These are phyloP conservation scores for Phlyctochytrium planicorne DNA, from an alignment of 192 early-diverging fungal genomes.

Conservation along the genomic window DNA sequence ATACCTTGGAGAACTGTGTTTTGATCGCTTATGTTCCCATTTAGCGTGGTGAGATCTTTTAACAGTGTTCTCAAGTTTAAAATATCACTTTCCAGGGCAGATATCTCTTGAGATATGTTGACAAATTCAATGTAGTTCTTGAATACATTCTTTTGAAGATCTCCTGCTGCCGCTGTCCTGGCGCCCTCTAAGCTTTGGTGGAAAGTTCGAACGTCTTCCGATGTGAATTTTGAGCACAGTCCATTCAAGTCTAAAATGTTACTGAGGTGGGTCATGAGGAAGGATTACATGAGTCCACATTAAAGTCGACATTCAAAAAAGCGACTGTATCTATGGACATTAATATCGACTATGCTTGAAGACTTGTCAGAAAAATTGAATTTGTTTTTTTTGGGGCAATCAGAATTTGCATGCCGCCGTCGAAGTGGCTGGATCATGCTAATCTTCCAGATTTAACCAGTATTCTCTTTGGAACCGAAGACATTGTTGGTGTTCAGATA, in stretches of 20 bases:
- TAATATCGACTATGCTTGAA: too few species aligned
- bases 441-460: too few species aligned
- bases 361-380: too few species aligned
- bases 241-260: neutral
- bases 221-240: neutral
- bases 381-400: too few species aligned
- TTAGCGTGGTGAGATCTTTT: slow-evolving; percentile 64
- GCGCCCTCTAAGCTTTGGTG: slow-evolving; percentile 55
- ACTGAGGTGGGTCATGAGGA: too few species aligned
- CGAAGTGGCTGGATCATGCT: too few species aligned
- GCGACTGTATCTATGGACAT: neutral
- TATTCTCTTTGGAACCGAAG: too few species aligned
- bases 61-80: slow-evolving; percentile 65
- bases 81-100: slow-evolving; percentile 76
- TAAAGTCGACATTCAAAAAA: neutral
- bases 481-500: too few species aligned
- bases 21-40: slow-evolving; percentile 18
- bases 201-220: neutral
- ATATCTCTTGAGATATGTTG: slow-evolving; percentile 82
- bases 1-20: neutral
- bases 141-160: slow-evolving; percentile 81
- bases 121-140: slow-evolving; percentile 85
- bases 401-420: too few species aligned
- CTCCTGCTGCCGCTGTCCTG: slow-evolving; percentile 62
- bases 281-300: neutral